phyloP scores from a whole-genome alignment of 2,329 filamentous ascomycete genomes.

The Colletotrichum chlorophyti region DNA sequence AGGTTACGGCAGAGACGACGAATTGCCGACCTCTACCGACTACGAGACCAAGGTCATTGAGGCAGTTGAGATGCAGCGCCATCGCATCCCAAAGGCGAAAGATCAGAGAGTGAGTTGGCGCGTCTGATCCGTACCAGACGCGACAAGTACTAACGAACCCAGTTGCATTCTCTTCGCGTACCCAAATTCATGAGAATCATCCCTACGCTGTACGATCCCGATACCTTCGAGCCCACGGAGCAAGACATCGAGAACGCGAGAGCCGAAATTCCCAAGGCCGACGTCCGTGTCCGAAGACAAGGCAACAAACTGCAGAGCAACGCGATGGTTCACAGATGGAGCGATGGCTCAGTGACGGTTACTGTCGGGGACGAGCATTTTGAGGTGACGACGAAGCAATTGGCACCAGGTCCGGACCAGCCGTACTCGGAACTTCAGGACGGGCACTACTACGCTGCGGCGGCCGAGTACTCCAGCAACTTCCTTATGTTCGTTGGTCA shows the following conservation, averaged over 20 bases:
- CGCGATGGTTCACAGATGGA: conserved; percentile 77
- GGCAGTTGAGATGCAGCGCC: conserved; percentile 71
- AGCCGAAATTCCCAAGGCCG: conserved; percentile 65
- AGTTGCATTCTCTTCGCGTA: conserved; percentile 75
- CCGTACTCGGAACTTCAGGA: conserved; percentile 73
- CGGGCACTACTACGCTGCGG: conserved; percentile 77
- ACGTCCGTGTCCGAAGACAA: conserved; percentile 74
- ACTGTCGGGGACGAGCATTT: conserved; percentile 79
- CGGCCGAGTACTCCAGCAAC: conserved; percentile 72
- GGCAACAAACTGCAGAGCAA: conserved; percentile 76
- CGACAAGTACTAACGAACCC: not conserved
- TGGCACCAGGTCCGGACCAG: conserved; percentile 67
- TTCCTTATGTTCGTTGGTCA: conserved; percentile 78
- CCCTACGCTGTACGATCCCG: conserved; percentile 70
- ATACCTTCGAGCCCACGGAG: conserved; percentile 67
- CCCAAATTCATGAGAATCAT: conserved; percentile 76
- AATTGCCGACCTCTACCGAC: conserved; percentile 38
- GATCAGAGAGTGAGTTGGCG: conserved; percentile 68
- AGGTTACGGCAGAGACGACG: conserved; percentile 51
- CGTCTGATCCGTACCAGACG: not conserved
- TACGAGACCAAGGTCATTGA: conserved; percentile 63
- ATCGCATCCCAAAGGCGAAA: conserved; percentile 73
- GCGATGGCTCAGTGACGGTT: conserved; percentile 78
- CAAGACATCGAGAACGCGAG: conserved; percentile 61
- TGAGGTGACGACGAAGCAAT: conserved; percentile 73